phyloP scores from a whole-genome alignment of 2,329 filamentous ascomycete genomes.

The Cytospora piceae region DNA sequence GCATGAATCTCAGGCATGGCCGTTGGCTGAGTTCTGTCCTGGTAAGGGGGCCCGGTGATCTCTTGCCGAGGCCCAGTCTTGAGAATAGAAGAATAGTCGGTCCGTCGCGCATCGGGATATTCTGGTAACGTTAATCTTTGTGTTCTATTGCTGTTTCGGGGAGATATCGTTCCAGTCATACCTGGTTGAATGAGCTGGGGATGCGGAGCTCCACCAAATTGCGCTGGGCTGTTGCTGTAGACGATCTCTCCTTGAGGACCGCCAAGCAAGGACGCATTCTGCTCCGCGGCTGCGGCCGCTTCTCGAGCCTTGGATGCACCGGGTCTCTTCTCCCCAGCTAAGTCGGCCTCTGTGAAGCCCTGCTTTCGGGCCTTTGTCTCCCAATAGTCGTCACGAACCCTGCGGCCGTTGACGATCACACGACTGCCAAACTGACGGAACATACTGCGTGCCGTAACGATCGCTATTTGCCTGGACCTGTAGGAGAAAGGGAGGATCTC shows the following conservation, averaged over 20 bases:
- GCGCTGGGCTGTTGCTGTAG: slow-evolving; percentile 74
- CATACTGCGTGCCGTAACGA: slow-evolving; percentile 97
- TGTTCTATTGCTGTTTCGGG: slow-evolving; percentile 71
- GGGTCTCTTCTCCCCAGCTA: slow-evolving; percentile 93
- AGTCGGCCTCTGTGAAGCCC: slow-evolving; percentile 95
- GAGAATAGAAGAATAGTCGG: slow-evolving; percentile 80
- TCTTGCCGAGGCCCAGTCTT: slow-evolving; percentile 85
- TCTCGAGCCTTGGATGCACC: slow-evolving; percentile 88
- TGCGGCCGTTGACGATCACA: slow-evolving; percentile 84
- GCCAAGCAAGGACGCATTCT: slow-evolving; percentile 63
- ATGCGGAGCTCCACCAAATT: slow-evolving; percentile 69
- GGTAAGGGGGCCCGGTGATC: slow-evolving; percentile 82
- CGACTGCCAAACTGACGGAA: slow-evolving; percentile 97
- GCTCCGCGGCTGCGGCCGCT: slow-evolving; percentile 70
- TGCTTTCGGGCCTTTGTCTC: slow-evolving; percentile 96
- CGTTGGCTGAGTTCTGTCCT: slow-evolving; percentile 80
- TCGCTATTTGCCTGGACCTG: slow-evolving; percentile 96
- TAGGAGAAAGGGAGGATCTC: slow-evolving; percentile 98
- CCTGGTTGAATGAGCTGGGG: slow-evolving; percentile 72
- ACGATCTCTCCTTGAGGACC: slow-evolving; percentile 83
- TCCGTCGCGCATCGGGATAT: slow-evolving; percentile 74
- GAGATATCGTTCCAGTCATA: slow-evolving; percentile 63
- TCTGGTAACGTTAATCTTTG: slow-evolving; percentile 85
- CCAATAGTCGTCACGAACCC: slow-evolving; percentile 98
- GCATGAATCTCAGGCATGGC: slow-evolving; percentile 78